These are phyloP conservation scores for Mycotypha africana DNA, from an alignment of 371 early-diverging fungal genomes.

Conservation along the genomic window DNA sequence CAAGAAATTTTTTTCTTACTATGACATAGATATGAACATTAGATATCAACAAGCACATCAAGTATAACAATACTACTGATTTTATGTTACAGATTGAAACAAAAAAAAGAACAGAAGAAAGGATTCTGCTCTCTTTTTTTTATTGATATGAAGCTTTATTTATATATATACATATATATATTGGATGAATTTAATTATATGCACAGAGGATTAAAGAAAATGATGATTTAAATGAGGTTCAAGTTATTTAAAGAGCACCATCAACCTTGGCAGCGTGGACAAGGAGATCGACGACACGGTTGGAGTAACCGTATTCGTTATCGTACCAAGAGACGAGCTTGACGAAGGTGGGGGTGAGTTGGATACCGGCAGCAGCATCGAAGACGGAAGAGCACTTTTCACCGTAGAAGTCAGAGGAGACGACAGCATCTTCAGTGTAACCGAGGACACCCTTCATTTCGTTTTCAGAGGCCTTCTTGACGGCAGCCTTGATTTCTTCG, in stretches of 20 bases:
- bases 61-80: too few species aligned
- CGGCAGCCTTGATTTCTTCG: slow-evolving; percentile 81
- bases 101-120: too few species aligned
- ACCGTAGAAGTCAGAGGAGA: slow-evolving; percentile 95
- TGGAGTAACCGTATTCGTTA: slow-evolving; percentile 90
- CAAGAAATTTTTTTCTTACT: too few species aligned
- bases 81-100: too few species aligned
- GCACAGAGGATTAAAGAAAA: too few species aligned
- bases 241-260: slow-evolving; percentile 3
- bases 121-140: too few species aligned
- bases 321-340: slow-evolving; percentile 89
- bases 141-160: too few species aligned
- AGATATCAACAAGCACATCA: too few species aligned
- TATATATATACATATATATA: too few species aligned
- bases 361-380: slow-evolving; percentile 97
- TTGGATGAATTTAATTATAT: too few species aligned
- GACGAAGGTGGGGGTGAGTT: slow-evolving; percentile 94
- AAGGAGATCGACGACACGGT: slow-evolving; percentile 64
- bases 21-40: too few species aligned
- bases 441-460: slow-evolving; percentile 91
- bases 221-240: too few species aligned
- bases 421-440: slow-evolving; percentile 96
- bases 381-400: slow-evolving; percentile 90
- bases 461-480: slow-evolving; percentile 81
- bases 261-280: slow-evolving; percentile 60